Evolutionary conservation across 441 rosid species (phyloP), one percentile per base, ranked within the genome.

Genomic region (Gossypium lobatum): DNA sequence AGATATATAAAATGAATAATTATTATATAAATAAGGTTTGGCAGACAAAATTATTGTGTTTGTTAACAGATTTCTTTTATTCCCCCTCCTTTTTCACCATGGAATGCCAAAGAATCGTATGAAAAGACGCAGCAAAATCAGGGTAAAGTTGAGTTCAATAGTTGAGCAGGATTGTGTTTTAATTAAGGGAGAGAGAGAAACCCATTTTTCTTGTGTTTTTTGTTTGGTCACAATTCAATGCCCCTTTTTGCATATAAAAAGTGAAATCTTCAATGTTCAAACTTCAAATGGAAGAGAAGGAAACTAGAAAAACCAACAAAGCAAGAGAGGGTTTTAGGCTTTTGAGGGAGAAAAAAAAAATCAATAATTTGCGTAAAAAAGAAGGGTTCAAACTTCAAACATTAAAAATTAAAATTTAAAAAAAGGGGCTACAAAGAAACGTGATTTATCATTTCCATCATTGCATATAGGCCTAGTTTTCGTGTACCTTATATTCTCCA

Each of bases 241-340:
- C 39, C 61, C 39, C 61, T 31, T 78, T 81, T 58, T n/a, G 48
- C 75, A 75, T 68, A 57, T 64, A 60, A 78, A 63, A 10, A 4
- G 79, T 58, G 53, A 48, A 53, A 14, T 31, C 23, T n/a, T 64
- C 26, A 60, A 45, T 28, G 71, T 37, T 11, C 18, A 52, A 52
- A 52, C 26, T 3, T 21, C 16, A 54, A 17, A 53, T 17, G 28
- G n/a, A 75, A 20, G 14, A 50, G 70, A 57, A 28, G 17, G 28
- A 16, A 48, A 74, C 26, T 21, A 50, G 11, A 55, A n/a, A 74
- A 67, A 57, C 42, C 42, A 63, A 13, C 26, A 46, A 75, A 70
- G 72, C 76, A 64, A 71, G 76, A 79, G 77, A 78, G 31, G 64
- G 69, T 82, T 84, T 72, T 80, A 81, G 82, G 84, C 88, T 88